Base-by-base conservation (phyloP, 2,329 filamentous ascomycete species). In the Venturia aucupariae region DNA sequence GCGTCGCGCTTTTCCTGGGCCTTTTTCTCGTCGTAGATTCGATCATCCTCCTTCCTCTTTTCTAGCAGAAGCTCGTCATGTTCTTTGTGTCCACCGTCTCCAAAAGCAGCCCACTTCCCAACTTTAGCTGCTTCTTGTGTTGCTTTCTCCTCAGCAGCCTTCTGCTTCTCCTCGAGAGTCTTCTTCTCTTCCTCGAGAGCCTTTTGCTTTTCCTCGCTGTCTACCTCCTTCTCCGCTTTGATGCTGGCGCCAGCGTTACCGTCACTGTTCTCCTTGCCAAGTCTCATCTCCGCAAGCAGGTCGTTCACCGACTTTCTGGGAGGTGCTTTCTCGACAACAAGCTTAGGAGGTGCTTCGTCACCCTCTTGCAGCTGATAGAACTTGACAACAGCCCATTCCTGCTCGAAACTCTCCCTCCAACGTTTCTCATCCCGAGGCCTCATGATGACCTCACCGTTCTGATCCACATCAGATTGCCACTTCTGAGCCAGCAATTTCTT, bases 401-500 rank as follows among this genome's bases (percentile, higher is more conserved):
- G 60, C 11, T 65, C 61, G 35, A 74, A 54, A 61, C 69, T 72
- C 46, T 64, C 60, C 57, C 70, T 61, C 72, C 72, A 74, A 7
- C 61, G 54, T 19, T 61, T 62, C 3, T 48, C 55, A 44, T 69
- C 65, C 8, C 70, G 66, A n/a, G 68, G 48, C 30, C 55, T 60
- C 39, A 67, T 60, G 7, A 64, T 61, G 3, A 67, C 61, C 27
- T 68, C 67, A 27, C 69, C 68, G 35, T 41, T 61, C 13, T 63
- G 44, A 51, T 71, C 68, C 4, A 60, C 35, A 27, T 54, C 51
- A 15, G 42, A 61, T 35, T 64, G 65, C 69, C 69, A 72, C 64
- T 73, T 73, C 66, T 73, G 71, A 62, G 70, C 66, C 17, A 73
- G 67, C 71, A 72, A 72, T 30, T 67, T 68, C 3, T 69, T 44